Conservation (phyloP, 148 eudicot species). For the Beta vulgaris region DNA sequence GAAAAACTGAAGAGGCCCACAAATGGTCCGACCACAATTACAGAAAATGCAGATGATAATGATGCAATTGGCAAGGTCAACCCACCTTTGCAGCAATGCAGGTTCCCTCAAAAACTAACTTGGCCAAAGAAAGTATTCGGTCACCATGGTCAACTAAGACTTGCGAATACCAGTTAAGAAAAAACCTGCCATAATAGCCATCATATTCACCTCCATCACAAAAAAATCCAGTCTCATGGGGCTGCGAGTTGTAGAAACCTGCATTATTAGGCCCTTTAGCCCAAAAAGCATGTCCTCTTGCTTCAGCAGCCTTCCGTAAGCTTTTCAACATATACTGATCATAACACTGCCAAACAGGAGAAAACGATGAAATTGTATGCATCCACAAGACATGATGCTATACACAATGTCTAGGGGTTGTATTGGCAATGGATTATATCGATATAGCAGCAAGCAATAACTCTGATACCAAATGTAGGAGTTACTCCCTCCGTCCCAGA, state of each 20-base stretch:
- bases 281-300: constrained; percentile 86
- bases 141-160: constrained; percentile 87
- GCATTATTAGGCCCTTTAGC: constrained; percentile 86
- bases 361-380: not conserved
- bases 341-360: constrained; percentile 67
- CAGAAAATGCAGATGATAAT: not conserved
- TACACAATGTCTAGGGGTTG: not conserved
- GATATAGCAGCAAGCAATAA: not conserved
- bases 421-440: not conserved
- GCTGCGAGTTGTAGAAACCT: constrained; percentile 89
- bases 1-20: not conserved
- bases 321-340: constrained; percentile 84
- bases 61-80: constrained; percentile 12
- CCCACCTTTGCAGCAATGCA: constrained; percentile 79
- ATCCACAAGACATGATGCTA: constrained; percentile 2
- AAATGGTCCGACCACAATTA: not conserved
- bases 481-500: no score
- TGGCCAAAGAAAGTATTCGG: constrained; percentile 78
- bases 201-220: constrained; percentile 97
- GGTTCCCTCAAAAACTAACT: constrained; percentile 87
- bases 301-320: constrained; percentile 81
- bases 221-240: constrained; percentile 94
- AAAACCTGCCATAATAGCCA: constrained; percentile 89
- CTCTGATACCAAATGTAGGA: not conserved
- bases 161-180: constrained; percentile 89